Percentiles rank a stretch among this genome's conserved stretches.
Conservation (phyloP, 1,284 basidiomycete species). For the Apiotrichum montevideense region DNA sequence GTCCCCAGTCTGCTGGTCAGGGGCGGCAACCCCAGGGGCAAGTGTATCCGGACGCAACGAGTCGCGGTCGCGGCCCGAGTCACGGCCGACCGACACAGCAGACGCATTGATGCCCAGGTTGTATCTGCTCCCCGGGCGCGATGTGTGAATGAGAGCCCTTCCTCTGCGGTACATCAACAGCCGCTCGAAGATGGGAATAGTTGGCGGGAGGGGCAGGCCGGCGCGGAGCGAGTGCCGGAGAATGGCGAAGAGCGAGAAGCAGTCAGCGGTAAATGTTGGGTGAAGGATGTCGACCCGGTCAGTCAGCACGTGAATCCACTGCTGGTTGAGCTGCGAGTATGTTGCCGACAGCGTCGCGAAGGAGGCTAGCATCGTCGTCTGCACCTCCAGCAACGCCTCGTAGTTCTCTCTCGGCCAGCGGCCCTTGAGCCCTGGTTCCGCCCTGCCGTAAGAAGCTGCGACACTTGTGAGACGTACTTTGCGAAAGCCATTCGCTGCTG, state of each 20-base stretch:
- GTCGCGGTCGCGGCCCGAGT: not conserved
- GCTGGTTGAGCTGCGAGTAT: constrained; percentile 28
- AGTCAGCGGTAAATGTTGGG: constrained; percentile 43
- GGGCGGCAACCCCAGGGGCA: no score
- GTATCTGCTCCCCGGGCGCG: no score
- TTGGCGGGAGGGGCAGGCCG: constrained; percentile 37
- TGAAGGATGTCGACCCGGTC: constrained; percentile 28
- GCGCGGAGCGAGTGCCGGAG: constrained; percentile 33
- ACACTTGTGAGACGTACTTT: constrained; percentile 11
- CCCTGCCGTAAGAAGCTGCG: not conserved
- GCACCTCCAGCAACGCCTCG: constrained; percentile 23
- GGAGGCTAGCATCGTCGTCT: constrained; percentile 28
- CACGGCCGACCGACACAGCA: not conserved
- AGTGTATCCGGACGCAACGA: no score
- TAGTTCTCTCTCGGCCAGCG: constrained; percentile 44
- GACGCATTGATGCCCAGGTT: not conserved
- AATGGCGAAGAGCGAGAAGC: constrained; percentile 35
- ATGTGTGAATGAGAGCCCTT: not conserved
- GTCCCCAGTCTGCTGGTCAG: no score
- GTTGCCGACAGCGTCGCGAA: constrained; percentile 33
- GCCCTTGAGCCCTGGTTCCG: constrained; percentile 38
- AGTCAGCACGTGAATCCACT: constrained; percentile 27
- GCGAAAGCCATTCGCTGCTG: constrained; percentile 31
- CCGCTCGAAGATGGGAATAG: constrained; percentile 41
- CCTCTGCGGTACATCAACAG: constrained; percentile 27